Evolutionary conservation across 352 stramenopile species (phyloP), one percentile per base, ranked within the genome.

Genomic region (Phytophthora parvispora): DNA sequence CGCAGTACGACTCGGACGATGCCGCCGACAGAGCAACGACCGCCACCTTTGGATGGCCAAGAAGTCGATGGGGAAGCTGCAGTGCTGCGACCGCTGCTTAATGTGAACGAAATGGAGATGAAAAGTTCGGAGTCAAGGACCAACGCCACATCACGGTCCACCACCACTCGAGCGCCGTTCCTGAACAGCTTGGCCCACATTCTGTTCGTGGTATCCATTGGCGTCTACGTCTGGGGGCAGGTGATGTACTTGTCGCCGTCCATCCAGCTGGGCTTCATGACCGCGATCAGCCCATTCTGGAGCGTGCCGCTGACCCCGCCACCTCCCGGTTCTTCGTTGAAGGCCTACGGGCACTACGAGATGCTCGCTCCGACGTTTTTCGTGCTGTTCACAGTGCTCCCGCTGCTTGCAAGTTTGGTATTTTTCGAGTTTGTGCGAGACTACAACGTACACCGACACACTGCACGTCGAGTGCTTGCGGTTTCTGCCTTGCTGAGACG

Each of bases 321-420:
- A 60, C 69, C 73, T 25, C 60, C 64, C 2, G 64, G 67, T 4
- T 69, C 69, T 10, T 55, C 68, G 36, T 59, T 69, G 18, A 69
- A 67, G 7, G 65, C 51, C 48, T 76, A 74, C 4, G 65, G 64
- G 4, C 78, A 88, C 58, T 75, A 75, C 20, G 86, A 94, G 58
- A 90, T 93, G 75, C 66, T 84, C 10, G 69, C 69, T 7, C 70
- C 80, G 7, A 83, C 70, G 10, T 91, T 87, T 60, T 86, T 94
- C 42, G 61, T 90, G 15, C 15, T 90, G 32, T 86, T 76, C 49
- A 72, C 69, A 15, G 70, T 89, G 10, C 22, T 89, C 6, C 86
- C 82, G 20, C 47, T 90, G 10, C 52, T 87, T 18, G 34, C 60
- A 6, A 80, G 78, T 53, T 62, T 85, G 57, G 12, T 90, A 22